A percentile compares a stretch with the other conserved stretches of the same genome.
Conservation (phyloP, 2,329 filamentous ascomycete species). For the Macrophomina phaseolina region DNA sequence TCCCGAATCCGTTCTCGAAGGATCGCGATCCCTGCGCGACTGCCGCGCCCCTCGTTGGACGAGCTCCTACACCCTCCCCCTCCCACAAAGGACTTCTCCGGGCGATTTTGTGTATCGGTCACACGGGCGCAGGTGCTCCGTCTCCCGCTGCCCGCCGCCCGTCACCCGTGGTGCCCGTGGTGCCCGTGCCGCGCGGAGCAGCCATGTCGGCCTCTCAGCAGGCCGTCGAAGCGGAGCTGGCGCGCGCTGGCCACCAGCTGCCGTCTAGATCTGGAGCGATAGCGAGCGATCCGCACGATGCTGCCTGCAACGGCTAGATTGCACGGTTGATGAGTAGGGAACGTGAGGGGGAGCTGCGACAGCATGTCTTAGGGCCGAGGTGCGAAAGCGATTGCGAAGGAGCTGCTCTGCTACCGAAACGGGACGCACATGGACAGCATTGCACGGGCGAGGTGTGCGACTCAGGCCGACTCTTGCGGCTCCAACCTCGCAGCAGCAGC, state of each 20-base stretch:
- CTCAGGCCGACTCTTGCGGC: slow-evolving; percentile 15
- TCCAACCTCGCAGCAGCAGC: slow-evolving; percentile 6
- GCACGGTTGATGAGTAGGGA: slow-evolving; percentile 12
- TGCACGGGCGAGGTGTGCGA: slow-evolving; percentile 14
- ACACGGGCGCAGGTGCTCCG: background rate
- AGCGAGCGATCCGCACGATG: slow-evolving; percentile 16
- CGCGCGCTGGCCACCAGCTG: background rate
- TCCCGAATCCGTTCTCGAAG: slow-evolving; percentile 22
- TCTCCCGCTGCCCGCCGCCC: background rate
- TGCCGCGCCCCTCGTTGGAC: slow-evolving; percentile 3
- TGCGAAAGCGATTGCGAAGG: slow-evolving; percentile 23
- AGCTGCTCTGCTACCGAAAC: slow-evolving; percentile 8
- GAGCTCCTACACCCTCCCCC: background rate
- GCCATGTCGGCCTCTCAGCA: background rate
- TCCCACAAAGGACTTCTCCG: slow-evolving; percentile 22
- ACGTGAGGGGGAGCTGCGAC: slow-evolving; percentile 16
- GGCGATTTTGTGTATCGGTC: slow-evolving; percentile 12
- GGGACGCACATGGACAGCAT: slow-evolving; percentile 1
- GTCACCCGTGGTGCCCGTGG: background rate
- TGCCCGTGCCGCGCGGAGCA: background rate
- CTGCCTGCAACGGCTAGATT: slow-evolving; percentile 24
- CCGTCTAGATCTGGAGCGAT: background rate
- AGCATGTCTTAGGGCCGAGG: slow-evolving; percentile 7
- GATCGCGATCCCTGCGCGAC: background rate
- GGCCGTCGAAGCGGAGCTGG: background rate